Conservation (phyloP, 2,329 filamentous ascomycete genomes). For the Aspergillus uvarum region DNA sequence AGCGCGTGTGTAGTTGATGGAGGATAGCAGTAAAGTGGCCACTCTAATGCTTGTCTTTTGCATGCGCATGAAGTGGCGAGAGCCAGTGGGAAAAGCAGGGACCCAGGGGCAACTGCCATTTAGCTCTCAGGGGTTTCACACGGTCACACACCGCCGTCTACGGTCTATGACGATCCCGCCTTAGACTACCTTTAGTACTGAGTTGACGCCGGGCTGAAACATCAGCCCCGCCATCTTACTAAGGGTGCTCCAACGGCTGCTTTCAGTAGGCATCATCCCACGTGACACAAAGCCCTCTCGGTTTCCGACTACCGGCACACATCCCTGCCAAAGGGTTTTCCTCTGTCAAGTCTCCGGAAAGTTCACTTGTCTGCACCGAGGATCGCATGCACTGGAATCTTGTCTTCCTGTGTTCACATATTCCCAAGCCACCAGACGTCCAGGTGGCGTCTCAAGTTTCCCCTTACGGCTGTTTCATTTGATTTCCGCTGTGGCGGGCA, state of each 20-base stretch:
- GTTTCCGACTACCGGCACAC: not conserved
- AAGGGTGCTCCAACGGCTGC: not conserved
- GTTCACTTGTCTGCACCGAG: not conserved
- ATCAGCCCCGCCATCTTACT: conserved; percentile 5
- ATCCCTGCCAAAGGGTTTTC: not conserved
- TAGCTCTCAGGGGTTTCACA: conserved; percentile 13
- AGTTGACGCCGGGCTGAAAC: conserved; percentile 11
- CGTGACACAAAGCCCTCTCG: conserved; percentile 1
- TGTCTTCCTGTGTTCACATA: not conserved
- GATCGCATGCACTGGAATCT: conserved; percentile 2
- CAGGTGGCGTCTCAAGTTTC: not conserved
- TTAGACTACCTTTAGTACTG: not conserved
- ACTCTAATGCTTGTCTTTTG: not conserved
- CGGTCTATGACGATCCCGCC: conserved; percentile 16
- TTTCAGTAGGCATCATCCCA: conserved; percentile 5
- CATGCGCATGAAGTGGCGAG: not conserved
- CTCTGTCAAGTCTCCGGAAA: not conserved
- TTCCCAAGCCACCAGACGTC: not conserved
- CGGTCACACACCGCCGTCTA: conserved; percentile 15
- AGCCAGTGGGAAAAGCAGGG: conserved; percentile 10
- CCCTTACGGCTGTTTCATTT: not conserved
- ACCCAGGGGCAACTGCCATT: conserved; percentile 14
- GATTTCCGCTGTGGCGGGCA: not conserved
- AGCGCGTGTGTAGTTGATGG: not conserved
- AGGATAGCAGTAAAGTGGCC: not conserved